Evolutionary conservation across 345 rosid genomes (phyloP).

Genomic region (Hibiscus syriacus): DNA sequence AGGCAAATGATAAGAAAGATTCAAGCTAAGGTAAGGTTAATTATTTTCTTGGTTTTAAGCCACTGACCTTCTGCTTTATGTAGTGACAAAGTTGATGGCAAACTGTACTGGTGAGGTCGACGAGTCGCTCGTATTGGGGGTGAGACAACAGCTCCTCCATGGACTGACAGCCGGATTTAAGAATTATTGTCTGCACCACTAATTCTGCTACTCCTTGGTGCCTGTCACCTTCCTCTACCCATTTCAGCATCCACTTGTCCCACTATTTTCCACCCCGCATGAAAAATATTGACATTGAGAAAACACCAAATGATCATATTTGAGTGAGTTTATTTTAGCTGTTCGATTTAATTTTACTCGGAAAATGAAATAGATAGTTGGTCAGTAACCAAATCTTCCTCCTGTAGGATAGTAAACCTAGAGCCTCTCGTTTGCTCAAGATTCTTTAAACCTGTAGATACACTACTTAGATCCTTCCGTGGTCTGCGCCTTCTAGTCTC

Average conservation of each 20-base stretch:
- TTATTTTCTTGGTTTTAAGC: neutral
- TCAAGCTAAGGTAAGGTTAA: neutral
- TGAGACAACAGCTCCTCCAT: constrained; percentile 29
- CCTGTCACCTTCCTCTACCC: constrained; percentile 49
- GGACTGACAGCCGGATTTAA: constrained; percentile 21
- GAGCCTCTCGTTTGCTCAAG: too few species aligned
- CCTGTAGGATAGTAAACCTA: too few species aligned
- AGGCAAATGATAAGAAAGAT: constrained; percentile 1
- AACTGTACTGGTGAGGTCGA: constrained; percentile 33
- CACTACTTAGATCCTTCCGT: too few species aligned
- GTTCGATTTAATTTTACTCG: neutral
- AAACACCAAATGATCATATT: constrained; percentile 4
- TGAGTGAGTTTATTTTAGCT: neutral
- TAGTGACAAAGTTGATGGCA: constrained; percentile 26
- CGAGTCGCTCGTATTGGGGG: constrained; percentile 33
- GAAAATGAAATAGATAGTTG: neutral
- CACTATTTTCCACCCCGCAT: constrained; percentile 36
- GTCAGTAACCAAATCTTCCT: too few species aligned
- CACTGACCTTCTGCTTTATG: constrained; percentile 42
- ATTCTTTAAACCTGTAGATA: too few species aligned
- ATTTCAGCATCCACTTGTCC: constrained; percentile 62
- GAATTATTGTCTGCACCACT: constrained; percentile 45
- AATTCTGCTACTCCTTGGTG: constrained; percentile 50
- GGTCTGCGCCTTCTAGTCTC: too few species aligned
- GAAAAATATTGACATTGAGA: neutral